Evolutionary conservation across 2,329 filamentous ascomycete species (phyloP).

Genomic region (Graphilbum fragrans): DNA sequence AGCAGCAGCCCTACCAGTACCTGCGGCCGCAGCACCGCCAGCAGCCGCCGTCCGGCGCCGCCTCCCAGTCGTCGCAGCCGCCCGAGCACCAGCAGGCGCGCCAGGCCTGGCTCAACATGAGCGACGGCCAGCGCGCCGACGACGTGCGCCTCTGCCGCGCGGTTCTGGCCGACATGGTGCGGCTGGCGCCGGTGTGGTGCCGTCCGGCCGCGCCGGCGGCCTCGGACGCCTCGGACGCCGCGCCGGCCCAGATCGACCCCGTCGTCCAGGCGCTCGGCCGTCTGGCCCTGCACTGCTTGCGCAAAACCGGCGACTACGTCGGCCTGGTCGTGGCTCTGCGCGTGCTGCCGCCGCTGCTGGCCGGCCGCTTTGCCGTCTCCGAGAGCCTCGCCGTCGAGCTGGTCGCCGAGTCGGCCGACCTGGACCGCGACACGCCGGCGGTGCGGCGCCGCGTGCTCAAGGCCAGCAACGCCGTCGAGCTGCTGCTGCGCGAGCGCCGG

Average conservation of each 20-base stretch:
- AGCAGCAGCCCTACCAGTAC: constrained; percentile 12
- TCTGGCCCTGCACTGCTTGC: constrained; percentile 23
- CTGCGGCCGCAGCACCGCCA: not conserved
- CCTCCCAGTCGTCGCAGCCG: constrained; percentile 3
- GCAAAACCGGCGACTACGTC: constrained; percentile 31
- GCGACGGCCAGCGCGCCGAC: constrained; percentile 9
- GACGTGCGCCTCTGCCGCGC: constrained; percentile 16
- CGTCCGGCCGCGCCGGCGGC: not conserved
- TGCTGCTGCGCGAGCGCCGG: constrained; percentile 10
- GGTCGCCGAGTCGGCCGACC: constrained; percentile 14
- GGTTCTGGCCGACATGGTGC: constrained; percentile 19
- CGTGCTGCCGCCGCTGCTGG: constrained; percentile 16
- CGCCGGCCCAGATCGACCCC: constrained; percentile 5
- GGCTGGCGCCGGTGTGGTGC: constrained; percentile 9
- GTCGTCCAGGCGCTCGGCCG: constrained; percentile 17
- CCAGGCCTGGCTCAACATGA: not conserved
- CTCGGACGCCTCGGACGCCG: not conserved
- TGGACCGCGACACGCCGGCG: constrained; percentile 11
- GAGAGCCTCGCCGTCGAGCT: constrained; percentile 21
- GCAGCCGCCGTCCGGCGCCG: constrained; percentile 8
- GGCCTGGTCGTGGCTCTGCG: constrained; percentile 32
- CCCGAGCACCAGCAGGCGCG: too few relatives aligned
- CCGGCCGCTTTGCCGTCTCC: constrained; percentile 14
- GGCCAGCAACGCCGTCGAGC: constrained; percentile 15
- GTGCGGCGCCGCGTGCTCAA: constrained; percentile 15